These are phyloP conservation scores for Paxillus rubicundulus DNA, from an alignment of 768 basidiomycete species.

Conservation along the genomic window DNA sequence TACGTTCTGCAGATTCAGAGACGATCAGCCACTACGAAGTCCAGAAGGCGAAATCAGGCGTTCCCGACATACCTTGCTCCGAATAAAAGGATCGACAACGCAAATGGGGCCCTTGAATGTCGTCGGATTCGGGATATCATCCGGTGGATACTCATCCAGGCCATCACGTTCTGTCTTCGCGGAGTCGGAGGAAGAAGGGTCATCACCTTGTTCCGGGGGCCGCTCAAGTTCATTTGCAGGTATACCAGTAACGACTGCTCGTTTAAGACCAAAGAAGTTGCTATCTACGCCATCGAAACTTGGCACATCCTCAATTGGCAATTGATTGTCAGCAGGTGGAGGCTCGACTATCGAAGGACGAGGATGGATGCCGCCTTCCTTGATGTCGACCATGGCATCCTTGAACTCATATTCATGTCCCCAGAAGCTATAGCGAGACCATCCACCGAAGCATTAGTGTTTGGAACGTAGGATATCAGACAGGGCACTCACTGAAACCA, in stretches of 20 bases:
- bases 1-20: slow-evolving; percentile 19
- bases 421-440: slow-evolving; percentile 42
- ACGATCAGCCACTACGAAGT: neutral
- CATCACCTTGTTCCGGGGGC: neutral
- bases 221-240: neutral
- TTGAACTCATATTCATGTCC: slow-evolving; percentile 36
- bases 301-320: too few species aligned
- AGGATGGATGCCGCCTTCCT: slow-evolving; percentile 39
- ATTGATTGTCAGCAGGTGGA: neutral
- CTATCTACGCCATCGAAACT: neutral
- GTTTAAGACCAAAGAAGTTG: neutral
- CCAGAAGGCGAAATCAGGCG: neutral
- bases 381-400: slow-evolving; percentile 34
- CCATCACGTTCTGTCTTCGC: neutral
- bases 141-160: neutral
- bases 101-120: slow-evolving; percentile 11
- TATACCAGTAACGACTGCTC: neutral
- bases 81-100: slow-evolving; percentile 43
- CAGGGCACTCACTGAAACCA: slow-evolving; percentile 43
- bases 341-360: slow-evolving; percentile 6
- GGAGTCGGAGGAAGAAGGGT: neutral
- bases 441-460: neutral
- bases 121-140: neutral
- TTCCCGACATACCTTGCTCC: slow-evolving; percentile 31
- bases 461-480: neutral